These are phyloP conservation scores for Coemansia sp. DNA, from an alignment of 192 early-diverging fungal genomes.

Conservation along the genomic window DNA sequence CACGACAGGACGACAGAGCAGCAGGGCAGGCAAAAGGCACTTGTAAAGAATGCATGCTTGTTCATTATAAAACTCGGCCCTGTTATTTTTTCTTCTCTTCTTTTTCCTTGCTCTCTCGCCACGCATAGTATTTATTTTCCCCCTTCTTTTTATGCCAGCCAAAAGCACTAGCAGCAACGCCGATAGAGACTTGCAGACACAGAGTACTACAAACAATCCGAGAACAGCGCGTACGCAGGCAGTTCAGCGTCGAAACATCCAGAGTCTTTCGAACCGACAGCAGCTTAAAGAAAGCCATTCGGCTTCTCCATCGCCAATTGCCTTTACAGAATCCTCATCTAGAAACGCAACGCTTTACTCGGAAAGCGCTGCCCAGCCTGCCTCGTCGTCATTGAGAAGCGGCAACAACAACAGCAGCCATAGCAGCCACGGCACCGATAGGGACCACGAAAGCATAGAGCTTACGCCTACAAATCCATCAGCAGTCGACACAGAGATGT, in stretches of 20 bases:
- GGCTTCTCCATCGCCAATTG: constrained; percentile 4
- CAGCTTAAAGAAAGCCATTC: constrained; percentile 13
- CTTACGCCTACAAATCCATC: neutral
- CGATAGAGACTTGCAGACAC: neutral
- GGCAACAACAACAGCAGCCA: neutral
- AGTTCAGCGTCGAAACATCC: constrained; percentile 23
- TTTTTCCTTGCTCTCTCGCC: neutral
- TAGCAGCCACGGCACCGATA: neutral
- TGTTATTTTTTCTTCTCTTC: neutral
- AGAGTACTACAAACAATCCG: neutral
- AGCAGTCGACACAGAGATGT: neutral
- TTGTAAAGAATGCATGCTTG: neutral
- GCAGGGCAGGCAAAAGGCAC: too few species aligned
- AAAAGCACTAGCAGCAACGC: neutral
- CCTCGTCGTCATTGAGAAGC: neutral
- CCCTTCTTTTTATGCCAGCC: constrained; percentile 3
- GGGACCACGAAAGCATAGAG: constrained; percentile 14
- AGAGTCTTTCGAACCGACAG: constrained; percentile 2
- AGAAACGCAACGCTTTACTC: constrained; percentile 4
- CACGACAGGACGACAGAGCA: too few species aligned
- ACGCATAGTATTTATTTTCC: neutral
- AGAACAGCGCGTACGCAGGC: constrained; percentile 8
- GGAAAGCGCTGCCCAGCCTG: neutral
- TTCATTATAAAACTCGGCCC: neutral
- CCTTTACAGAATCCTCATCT: constrained; percentile 12